Evolutionary conservation across 2,329 filamentous ascomycete genomes (phyloP), one percentile per base, ranked within the genome.

Genomic region (Paecilomyces niveus): DNA sequence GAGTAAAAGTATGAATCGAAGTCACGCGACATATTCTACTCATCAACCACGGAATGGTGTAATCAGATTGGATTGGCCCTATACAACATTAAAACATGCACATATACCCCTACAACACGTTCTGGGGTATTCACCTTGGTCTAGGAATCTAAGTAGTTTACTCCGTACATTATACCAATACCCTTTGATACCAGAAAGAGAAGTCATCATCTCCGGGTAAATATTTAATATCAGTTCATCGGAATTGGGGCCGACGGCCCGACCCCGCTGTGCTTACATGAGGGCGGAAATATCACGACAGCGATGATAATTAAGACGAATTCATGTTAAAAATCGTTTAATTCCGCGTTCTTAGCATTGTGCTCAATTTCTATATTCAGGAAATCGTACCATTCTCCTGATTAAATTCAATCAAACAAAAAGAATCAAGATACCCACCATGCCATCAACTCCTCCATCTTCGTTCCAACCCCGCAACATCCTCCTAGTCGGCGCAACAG

Each of bases 401-500:
- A 9, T 10, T 11, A 7, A 54, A 57, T 11, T 10, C 3, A 53
- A 21, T 31, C 8, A 15, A 53, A 33, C 10, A 7, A 49, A 31
- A 31, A 61, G 55, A 55, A 35, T 57, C 51, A 57, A 57, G 33
- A 15, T 49, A 57, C 2, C 9, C 39, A 45, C n/a, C 39, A 45
- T 45, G 39, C 39, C 39, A 45, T 45, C n/a, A 2, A 45, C 39
- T 13, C 39, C 39, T 18, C 39, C 39, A 45, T 45, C 39, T 18
- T 52, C 13, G 26, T 57, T 65, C 54, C 57, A 61, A 21, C 62
- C 68, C 10, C 72, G 70, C 56, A 80, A 81, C 57, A 72, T 84
- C 49, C 73, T 84, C 26, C 68, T 84, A 21, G 77, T 84, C 62
- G 81, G 82, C 21, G 79, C 78, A 10, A 84, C 81, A 0, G 80